Evolutionary conservation across 192 early-diverging fungal genomes (phyloP), one percentile per base, ranked within the genome.

Genomic region (Neocallimastix lanati): DNA sequence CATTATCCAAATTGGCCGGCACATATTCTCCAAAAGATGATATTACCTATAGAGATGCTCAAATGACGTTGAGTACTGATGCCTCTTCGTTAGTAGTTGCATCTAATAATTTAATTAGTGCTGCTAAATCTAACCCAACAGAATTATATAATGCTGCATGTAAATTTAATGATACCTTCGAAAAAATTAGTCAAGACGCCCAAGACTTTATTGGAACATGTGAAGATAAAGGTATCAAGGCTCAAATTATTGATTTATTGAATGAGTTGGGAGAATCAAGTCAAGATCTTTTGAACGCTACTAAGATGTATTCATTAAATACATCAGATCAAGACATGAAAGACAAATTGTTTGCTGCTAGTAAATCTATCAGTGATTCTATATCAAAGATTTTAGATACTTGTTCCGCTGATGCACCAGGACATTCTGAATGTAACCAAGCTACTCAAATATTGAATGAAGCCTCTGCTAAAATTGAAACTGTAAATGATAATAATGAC

Each of bases 361-460:
- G 83, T 13, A 83, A 86, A 28, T 28, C 35, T 4, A 78, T 88
- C 6, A 81, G 82, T 28, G 84, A 88, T 29, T 28, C 79, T 2
- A 79, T 88, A 27, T 83, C 85, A 76, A 36, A 78, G 27, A 35
- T 87, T 16, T 77, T 86, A 16, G 86, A 87, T 27, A 79, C 85
- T 11, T 89, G 86, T 36, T 84, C 85, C 2, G 81, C 79, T 16
- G 78, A 84, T 29, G 84, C 86, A 6, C 84, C 86, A 50, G 88
- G 88, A 4, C 85, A 87, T 77, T 78, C 79, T 16, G 83, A 88
- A 50, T 89, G 86, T 82, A 87, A 89, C 35, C 77, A 85, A 36
- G 81, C 85, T 4, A 38, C 86, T 28, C 79, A 86, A 37, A 84
- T 79, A 33, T 81, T 89, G 13, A 83, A 79, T 29, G 35, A 50